A percentile compares a stretch with the other conserved stretches of the same genome.
phyloP scores from a whole-genome alignment of 768 basidiomycete genomes.

The Tylopilus sp. region DNA sequence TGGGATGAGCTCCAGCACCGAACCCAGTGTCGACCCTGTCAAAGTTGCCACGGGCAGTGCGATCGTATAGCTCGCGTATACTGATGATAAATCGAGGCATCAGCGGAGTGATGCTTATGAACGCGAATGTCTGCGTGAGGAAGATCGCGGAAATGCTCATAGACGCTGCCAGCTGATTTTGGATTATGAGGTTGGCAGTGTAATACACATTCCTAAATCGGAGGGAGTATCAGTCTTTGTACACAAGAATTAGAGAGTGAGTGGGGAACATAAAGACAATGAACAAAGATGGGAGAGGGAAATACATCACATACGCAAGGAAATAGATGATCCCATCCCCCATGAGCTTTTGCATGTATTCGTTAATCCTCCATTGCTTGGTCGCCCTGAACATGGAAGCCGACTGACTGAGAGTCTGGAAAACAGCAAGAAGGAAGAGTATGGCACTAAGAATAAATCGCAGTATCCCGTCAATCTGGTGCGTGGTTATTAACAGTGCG shows the following conservation, averaged over 20 bases:
- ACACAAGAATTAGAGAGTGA: no score
- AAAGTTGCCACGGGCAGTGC: neutral
- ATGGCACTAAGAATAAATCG: neutral
- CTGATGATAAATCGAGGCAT: slow-evolving; percentile 7
- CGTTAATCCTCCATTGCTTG: neutral
- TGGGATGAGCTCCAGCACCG: neutral
- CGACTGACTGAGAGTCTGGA: neutral
- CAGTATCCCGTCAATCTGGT: no score
- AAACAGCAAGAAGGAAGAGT: neutral
- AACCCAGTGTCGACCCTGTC: neutral
- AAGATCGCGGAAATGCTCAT: neutral
- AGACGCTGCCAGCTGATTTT: no score
- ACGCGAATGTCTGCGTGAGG: neutral
- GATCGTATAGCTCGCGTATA: neutral
- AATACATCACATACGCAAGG: neutral
- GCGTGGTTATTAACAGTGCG: no score
- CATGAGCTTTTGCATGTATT: neutral
- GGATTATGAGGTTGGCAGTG: neutral
- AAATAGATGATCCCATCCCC: neutral
- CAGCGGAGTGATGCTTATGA: neutral
- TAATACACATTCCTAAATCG: neutral
- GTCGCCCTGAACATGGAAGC: neutral
- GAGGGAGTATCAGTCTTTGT: neutral
- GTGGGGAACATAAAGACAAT: neutral
- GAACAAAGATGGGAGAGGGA: no score